Evolutionary conservation across 768 basidiomycete species (phyloP), one percentile per base, ranked within the genome.

Genomic region (Coprinellus micaceus): DNA sequence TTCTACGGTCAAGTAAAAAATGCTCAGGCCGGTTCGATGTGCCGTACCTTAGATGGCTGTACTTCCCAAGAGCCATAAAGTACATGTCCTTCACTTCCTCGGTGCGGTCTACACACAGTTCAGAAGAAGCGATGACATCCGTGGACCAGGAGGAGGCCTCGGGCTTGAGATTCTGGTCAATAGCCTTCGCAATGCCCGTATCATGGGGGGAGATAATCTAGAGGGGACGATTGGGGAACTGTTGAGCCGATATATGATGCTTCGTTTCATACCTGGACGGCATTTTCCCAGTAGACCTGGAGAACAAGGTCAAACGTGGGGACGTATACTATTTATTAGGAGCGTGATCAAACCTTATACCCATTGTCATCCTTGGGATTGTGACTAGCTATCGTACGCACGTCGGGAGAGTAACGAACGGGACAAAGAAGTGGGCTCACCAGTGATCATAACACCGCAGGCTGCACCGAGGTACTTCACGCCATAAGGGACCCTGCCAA

Each of bases 351-450:
- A 46, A 84, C 91, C 72, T 94, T 95, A 72, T 88, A 94, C 2
- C 92, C 92, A 66, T 95, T 95, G 64, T 94, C 92, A 66, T 88
- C 89, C 82, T 91, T 93, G 0, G 92, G 93, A 66, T 95, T 95
- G 64, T 95, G 93, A 58, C 87, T 89, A 2, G 91, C 91, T 86
- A 56, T 0, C 50, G 43, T 51, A 44, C 2, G 19, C 44, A 6
- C 6, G 3, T 43, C 19, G 28, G n/a, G 19, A 56, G 45, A 43
- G 15, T 57, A 52, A 15, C 4, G 30, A 36, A n/a, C n/a, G 36
- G 28, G 36, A 4, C n/a, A 29, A 62, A 43, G n/a, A n/a, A n/a
- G n/a, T n/a, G n/a, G 33, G 52, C 72, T 40, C 47, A 85, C 89
- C 91, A 60, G 93, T 95, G 49, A 95, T 88, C 93, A 95, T 95